These are phyloP conservation scores for Wickerhamiella australiensis DNA, from an alignment of 805 yeast species.

Conservation along the genomic window DNA sequence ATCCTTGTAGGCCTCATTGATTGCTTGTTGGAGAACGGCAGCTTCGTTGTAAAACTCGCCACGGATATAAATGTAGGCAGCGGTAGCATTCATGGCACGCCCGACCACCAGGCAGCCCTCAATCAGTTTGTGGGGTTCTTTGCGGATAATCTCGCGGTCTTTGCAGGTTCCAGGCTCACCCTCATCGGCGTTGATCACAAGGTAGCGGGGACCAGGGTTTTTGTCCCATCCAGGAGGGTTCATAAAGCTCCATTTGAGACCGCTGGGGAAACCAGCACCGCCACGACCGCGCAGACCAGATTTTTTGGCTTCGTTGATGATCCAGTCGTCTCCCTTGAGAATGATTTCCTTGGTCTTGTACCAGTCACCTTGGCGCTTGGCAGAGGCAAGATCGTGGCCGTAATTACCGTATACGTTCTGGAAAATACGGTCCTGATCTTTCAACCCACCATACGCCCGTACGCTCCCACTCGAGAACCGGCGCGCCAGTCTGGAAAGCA, in stretches of 20 bases:
- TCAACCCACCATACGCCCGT: constrained; percentile 50
- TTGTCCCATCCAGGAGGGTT: constrained; percentile 94
- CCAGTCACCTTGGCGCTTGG: constrained; percentile 82
- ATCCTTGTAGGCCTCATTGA: constrained; percentile 73
- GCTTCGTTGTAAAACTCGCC: constrained; percentile 86
- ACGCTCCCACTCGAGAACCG: constrained; percentile 6
- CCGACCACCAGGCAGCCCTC: constrained; percentile 89
- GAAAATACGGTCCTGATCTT: constrained; percentile 75
- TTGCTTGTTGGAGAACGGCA: constrained; percentile 59
- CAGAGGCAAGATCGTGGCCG: constrained; percentile 62
- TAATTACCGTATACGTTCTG: constrained; percentile 69
- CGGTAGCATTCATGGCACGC: constrained; percentile 85
- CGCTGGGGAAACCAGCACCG: constrained; percentile 89
- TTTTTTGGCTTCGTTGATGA: constrained; percentile 73
- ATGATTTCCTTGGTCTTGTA: constrained; percentile 78
- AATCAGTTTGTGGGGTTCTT: constrained; percentile 82
- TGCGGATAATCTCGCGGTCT: constrained; percentile 81
- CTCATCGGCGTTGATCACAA: constrained; percentile 86
- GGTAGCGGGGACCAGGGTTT: constrained; percentile 75
- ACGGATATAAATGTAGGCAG: constrained; percentile 82
- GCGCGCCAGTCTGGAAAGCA: constrained; percentile 10
- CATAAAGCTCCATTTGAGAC: constrained; percentile 87
- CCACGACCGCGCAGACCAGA: constrained; percentile 86
- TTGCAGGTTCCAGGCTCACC: constrained; percentile 94
- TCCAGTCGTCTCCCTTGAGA: constrained; percentile 78